phyloP scores from a whole-genome alignment of 345 rosid species.

The Limnanthes douglasii region DNA sequence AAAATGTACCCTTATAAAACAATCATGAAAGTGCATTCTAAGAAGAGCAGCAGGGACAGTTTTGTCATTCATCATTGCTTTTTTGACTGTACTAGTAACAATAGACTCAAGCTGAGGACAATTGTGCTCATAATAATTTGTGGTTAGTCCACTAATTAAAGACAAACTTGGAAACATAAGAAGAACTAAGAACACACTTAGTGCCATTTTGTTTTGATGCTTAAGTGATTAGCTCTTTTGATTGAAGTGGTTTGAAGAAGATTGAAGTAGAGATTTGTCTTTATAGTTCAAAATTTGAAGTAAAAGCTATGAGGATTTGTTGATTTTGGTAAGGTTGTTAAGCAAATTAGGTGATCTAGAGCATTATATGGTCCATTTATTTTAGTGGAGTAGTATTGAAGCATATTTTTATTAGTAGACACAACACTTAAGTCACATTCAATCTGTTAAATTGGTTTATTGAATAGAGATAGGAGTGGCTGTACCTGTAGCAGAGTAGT shows the following conservation, averaged over 20 bases:
- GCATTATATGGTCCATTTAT: slow-evolving; percentile 9
- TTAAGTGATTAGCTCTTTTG: no score
- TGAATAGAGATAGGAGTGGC: no score
- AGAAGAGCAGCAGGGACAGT: slow-evolving; percentile 78
- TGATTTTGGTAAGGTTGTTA: slow-evolving; percentile 32
- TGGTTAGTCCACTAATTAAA: slow-evolving; percentile 33
- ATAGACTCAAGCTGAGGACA: slow-evolving; percentile 47
- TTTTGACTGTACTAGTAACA: slow-evolving; percentile 36
- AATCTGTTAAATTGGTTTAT: no score
- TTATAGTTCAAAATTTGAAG: no score
- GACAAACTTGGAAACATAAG: no score
- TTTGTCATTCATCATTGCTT: slow-evolving; percentile 50
- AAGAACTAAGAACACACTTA: slow-evolving; percentile 2
- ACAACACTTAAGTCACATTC: no score
- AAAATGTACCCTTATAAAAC: slow-evolving; percentile 73
- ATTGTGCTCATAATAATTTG: slow-evolving; percentile 37
- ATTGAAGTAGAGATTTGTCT: slow-evolving; percentile 5
- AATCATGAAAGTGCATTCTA: slow-evolving; percentile 85
- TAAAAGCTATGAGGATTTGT: no score
- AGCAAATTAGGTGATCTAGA: slow-evolving; percentile 56
- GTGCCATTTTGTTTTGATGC: background rate
- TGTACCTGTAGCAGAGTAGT: no score
- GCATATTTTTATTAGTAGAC: no score
- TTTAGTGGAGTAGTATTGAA: slow-evolving; percentile 30
- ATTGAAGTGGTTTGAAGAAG: no score